Percentiles rank a stretch among this genome's conserved stretches.
Evolutionary conservation across 257 asterid species (phyloP).

Genomic region (Solanum chmielewskii): DNA sequence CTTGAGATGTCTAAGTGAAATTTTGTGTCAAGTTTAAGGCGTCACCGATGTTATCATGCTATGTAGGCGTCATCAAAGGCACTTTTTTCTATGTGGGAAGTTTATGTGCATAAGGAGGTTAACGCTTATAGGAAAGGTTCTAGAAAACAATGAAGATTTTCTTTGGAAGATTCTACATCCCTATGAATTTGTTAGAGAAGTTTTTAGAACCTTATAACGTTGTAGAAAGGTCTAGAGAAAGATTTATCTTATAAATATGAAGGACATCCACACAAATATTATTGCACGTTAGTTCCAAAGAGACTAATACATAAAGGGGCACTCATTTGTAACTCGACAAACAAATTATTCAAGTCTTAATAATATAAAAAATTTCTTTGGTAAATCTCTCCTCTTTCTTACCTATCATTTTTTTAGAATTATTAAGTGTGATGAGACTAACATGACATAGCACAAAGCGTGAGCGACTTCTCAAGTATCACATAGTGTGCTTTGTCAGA

Average conservation of each 20-base stretch:
- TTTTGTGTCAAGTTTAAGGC: no score
- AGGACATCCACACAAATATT: not conserved
- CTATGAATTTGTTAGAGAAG: not conserved
- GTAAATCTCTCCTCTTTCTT: not conserved
- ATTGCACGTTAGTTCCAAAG: not conserved
- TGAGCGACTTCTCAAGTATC: not conserved
- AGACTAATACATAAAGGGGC: not conserved
- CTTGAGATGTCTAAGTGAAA: no score
- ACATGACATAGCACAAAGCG: not conserved
- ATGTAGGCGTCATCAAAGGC: not conserved
- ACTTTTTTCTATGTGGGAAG: not conserved
- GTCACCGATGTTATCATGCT: not conserved
- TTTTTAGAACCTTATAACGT: not conserved
- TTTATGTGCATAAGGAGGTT: not conserved
- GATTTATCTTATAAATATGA: not conserved
- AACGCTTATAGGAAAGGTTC: not conserved
- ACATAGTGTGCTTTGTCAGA: not conserved
- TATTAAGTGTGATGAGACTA: not conserved
- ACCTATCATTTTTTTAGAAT: not conserved
- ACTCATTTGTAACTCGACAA: not conserved
- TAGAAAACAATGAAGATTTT: not conserved
- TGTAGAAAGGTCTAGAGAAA: not conserved
- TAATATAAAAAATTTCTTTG: no score
- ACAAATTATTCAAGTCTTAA: not conserved
- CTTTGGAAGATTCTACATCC: not conserved